phyloP scores from a whole-genome alignment of 257 asterid species.

The Solanum tarijense region DNA sequence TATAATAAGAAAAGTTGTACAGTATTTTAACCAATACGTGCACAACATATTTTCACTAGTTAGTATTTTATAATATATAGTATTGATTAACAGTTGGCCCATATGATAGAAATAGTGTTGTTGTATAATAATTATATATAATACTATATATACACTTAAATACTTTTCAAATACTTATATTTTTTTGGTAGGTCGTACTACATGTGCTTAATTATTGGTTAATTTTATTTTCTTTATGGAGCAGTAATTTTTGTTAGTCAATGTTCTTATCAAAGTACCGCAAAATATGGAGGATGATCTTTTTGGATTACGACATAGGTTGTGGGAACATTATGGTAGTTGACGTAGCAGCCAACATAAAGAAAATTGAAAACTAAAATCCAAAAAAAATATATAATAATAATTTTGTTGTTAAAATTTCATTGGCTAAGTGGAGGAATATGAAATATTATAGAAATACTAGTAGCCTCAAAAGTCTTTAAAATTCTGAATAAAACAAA shows the following conservation, averaged over 20 bases:
- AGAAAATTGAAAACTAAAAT: background rate
- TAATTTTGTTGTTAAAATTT: constrained; percentile 5
- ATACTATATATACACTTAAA: background rate
- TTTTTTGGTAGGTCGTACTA: background rate
- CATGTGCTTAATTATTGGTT: constrained; percentile 1
- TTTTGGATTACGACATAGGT: background rate
- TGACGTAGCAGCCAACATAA: constrained; percentile 1
- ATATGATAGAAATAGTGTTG: background rate
- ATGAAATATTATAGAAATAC: background rate
- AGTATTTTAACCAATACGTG: background rate
- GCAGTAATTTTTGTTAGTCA: background rate
- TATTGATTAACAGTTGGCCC: background rate
- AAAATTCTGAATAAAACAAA: background rate
- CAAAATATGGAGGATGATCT: constrained; percentile 10
- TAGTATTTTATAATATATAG: background rate
- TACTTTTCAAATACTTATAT: background rate
- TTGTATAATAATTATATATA: background rate
- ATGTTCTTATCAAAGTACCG: constrained; percentile 4
- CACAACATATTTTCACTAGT: background rate
- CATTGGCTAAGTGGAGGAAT: constrained; percentile 16
- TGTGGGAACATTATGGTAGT: constrained; percentile 9
- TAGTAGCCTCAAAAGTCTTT: background rate
- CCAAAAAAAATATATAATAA: background rate
- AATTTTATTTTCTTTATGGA: background rate
- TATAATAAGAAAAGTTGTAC: background rate